These are phyloP conservation scores for Schizosaccharomyces versatilis DNA, from an alignment of 1,139 yeast genomes.

Conservation along the genomic window DNA sequence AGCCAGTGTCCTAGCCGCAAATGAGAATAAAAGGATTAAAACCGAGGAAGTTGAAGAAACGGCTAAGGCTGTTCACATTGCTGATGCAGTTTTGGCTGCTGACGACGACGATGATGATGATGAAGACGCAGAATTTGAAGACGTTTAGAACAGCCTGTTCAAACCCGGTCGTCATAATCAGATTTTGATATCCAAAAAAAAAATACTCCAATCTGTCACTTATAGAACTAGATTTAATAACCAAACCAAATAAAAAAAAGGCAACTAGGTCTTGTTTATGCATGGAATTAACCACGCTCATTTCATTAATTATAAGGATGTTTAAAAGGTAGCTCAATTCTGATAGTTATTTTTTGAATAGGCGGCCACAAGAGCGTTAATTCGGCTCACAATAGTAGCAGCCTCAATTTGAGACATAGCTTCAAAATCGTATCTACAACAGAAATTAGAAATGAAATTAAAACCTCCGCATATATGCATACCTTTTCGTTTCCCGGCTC, in stretches of 20 bases:
- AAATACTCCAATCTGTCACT: not conserved
- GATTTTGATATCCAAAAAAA: not conserved
- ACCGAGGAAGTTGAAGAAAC: not conserved
- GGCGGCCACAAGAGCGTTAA: conserved; percentile 20
- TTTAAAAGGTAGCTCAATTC: too few species aligned
- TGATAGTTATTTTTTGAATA: not conserved
- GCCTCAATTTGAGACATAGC: conserved; percentile 43
- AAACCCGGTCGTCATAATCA: not conserved
- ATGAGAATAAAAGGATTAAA: not conserved
- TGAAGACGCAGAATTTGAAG: conserved; percentile 10
- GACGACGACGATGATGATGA: conserved; percentile 9
- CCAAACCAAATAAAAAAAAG: not conserved
- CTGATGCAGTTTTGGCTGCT: conserved; percentile 3
- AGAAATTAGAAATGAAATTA: not conserved
- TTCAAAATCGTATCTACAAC: conserved; percentile 46
- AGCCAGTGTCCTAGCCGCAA: not conserved
- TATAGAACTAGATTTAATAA: not conserved
- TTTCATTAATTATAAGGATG: too few species aligned
- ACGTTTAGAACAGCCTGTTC: not conserved
- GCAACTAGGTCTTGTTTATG: too few species aligned
- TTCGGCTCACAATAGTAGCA: conserved; percentile 49
- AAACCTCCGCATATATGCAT: not conserved
- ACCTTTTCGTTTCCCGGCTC: conserved; percentile 40
- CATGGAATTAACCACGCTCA: too few species aligned
- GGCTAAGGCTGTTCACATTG: not conserved